Evolutionary conservation across 192 early-diverging fungal species (phyloP), one percentile per base, ranked within the genome.

Genomic region (Coemansia sp.): DNA sequence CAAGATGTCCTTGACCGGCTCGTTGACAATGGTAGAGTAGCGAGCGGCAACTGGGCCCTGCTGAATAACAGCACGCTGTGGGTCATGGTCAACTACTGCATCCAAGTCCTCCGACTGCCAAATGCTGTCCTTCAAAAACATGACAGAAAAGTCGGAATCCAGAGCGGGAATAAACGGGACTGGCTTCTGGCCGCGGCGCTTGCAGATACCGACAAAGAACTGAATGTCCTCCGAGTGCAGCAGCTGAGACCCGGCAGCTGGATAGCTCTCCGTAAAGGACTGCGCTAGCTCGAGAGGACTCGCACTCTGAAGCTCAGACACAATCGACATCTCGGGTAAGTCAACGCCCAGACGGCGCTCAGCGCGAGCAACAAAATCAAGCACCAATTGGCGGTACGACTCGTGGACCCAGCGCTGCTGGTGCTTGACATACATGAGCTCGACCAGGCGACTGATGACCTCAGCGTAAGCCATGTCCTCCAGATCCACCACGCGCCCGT

Each of bases 381-480:
- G 85, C 6, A 93, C 79, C 2, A 93, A 76, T 71, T 93, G 88
- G 36, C 86, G 86, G 59, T 89, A 87, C 9, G 92, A 84, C 35
- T 68, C 24, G 65, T 94, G 89, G 49, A 93, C 91, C 96, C 96
- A 98, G 42, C 93, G 88, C 45, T 67, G 49, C 73, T 94, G 87
- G 59, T 90, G 87, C 59, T 82, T 71, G 60, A 95, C 77, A 69
- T 92, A 97, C 83, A 95, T 69, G 19, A 94, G 86, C 76, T 92
- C 91, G 17, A 95, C 82, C 81, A 96, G 63, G 43, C 96, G 93
- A 65, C 84, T 73, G 35, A 90, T 81, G 29, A 96, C 94, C 69
- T 97, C 93, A 57, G 87, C 80, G 71, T 98, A 98, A 8, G 96
- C 96, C 95, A 98, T 97, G 40, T 95, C 92, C 64, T 91, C 88